These are phyloP conservation scores for Astrothelium macrocarpum DNA, from an alignment of 495 filamentous ascomycete species.

Conservation along the genomic window DNA sequence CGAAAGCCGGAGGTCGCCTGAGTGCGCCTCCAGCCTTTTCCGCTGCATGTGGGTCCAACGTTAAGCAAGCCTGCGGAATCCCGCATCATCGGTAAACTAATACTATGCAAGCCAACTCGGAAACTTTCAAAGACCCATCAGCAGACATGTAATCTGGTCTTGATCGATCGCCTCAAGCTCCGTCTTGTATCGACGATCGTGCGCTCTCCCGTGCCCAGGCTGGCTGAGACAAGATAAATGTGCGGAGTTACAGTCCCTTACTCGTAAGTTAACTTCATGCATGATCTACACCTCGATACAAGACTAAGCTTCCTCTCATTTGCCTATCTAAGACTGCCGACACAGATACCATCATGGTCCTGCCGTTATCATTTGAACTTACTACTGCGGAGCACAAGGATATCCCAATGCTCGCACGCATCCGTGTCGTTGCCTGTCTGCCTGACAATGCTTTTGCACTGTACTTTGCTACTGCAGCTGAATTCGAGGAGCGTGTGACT, in stretches of 20 bases:
- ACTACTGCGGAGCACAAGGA: conserved; percentile 6
- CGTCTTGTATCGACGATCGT: not conserved
- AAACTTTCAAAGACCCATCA: no score
- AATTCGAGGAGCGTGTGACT: conserved; percentile 12
- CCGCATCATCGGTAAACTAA: no score
- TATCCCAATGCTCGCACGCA: conserved; percentile 10
- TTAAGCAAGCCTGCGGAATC: no score
- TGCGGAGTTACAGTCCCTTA: not conserved
- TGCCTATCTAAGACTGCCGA: not conserved
- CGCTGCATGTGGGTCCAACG: no score
- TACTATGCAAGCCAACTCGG: no score
- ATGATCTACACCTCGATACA: not conserved
- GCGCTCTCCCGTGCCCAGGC: not conserved
- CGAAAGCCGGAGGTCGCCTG: no score
- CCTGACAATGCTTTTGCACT: conserved; percentile 14
- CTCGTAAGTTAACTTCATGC: not conserved
- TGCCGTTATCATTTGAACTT: not conserved
- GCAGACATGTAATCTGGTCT: no score
- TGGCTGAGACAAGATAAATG: not conserved
- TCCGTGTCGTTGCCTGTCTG: conserved; percentile 11
- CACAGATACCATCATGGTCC: not conserved
- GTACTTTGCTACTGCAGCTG: conserved; percentile 5
- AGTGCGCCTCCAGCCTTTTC: no score
- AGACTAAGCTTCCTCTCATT: not conserved
- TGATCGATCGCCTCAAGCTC: no score